Evolutionary conservation across 2,329 filamentous ascomycete genomes (phyloP), one percentile per base, ranked within the genome.

Genomic region (Fusarium beomiforme): DNA sequence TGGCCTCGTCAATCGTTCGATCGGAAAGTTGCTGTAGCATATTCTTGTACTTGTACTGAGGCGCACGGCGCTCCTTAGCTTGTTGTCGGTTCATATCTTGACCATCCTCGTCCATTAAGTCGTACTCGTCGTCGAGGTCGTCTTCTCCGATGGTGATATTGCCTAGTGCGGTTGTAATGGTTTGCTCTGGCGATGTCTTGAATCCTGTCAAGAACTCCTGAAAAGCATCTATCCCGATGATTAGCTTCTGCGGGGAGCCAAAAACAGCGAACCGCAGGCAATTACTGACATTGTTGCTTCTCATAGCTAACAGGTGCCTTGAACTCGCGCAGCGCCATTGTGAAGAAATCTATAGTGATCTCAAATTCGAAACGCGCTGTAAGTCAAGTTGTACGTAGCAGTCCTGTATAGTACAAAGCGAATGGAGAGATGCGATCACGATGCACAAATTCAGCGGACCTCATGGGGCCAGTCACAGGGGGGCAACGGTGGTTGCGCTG

Each of bases 21-120:
- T 99, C 92, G 62, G 95, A 92, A 16, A 99, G 87, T 76, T 95
- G 89, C 80, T 98, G 95, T 77, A 99, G 85, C 79, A 95, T 86
- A 59, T 93, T 89, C 86, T 92, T 91, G 83, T 99, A 99, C 83
- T 98, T 98, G 80, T 91, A 85, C 79, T 92, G 93, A 41, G 90
- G 91, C 75, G 85, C 81, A 75, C 81, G 83, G 71, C 79, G 83
- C 73, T 84, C 84, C 78, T 82, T 85, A 50, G 87, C 82, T 71
- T 84, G 83, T 56, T 82, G 86, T 67, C 80, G 83, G 66, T 85
- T 84, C 41, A 85, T 84, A 21, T 85, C 85, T 57, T 89, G 89
- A 69, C 93, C 91, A 68, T 90, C 88, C 75, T 95, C 92, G 79
- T 97, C 93, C 90, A 97, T 94, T 78, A 97, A 93, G 77, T 98